Evolutionary conservation across 345 rosid genomes (phyloP).

Genomic region (Salix dunnii): DNA sequence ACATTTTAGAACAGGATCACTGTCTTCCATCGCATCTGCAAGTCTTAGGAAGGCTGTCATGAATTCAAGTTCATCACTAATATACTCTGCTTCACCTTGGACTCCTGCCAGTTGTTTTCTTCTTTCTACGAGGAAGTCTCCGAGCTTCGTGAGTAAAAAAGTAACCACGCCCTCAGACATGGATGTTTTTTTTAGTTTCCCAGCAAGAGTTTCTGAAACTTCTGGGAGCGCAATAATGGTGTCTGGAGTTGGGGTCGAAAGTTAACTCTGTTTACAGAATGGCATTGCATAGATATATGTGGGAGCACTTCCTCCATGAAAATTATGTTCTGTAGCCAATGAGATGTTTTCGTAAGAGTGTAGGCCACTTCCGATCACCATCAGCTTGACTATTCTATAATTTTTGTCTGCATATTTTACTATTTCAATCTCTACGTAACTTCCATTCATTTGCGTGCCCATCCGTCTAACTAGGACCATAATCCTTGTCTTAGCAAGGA

Average conservation of each 20-base stretch:
- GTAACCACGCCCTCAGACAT: slow-evolving; percentile 32
- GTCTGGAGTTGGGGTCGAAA: not conserved
- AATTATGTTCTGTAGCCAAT: not conserved
- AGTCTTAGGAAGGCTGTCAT: slow-evolving; percentile 28
- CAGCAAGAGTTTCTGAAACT: not conserved
- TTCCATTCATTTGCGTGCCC: not conserved
- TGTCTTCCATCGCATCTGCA: slow-evolving; percentile 23
- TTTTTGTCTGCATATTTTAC: not conserved
- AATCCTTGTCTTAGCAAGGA: too few species aligned
- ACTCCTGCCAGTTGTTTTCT: slow-evolving; percentile 12
- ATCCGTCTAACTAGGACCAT: too few species aligned
- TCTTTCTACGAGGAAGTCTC: slow-evolving; percentile 20
- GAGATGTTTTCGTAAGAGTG: not conserved
- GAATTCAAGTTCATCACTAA: slow-evolving; percentile 24
- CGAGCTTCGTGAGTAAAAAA: slow-evolving; percentile 25
- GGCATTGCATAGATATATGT: not conserved
- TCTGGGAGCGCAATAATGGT: not conserved
- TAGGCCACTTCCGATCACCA: not conserved
- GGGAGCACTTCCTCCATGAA: not conserved
- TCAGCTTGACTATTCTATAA: not conserved
- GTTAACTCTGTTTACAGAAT: not conserved
- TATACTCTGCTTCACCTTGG: slow-evolving; percentile 16
- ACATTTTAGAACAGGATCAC: slow-evolving; percentile 10
- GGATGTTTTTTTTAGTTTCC: not conserved
- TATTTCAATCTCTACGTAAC: not conserved